Evolutionary conservation across 306 rosid species (phyloP).

Genomic region (Cyclanthera cordifolia): DNA sequence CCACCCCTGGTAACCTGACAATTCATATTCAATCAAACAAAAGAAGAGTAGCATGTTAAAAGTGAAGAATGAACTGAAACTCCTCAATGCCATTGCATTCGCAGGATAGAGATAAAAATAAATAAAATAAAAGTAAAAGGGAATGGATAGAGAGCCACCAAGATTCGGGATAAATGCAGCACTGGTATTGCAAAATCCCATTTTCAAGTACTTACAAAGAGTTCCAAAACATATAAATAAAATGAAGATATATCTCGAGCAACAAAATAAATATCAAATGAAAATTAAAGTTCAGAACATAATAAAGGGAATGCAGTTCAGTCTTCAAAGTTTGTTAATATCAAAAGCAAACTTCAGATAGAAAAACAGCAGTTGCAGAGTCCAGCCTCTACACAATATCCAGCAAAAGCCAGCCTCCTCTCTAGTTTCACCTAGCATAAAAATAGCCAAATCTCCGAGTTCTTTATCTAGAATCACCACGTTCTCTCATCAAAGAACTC

Average conservation of each 20-base stretch:
- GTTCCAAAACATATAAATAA: not conserved
- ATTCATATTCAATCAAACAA: too few relatives aligned
- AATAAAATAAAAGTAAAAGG: too few relatives aligned
- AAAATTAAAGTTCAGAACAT: not conserved
- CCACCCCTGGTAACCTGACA: too few relatives aligned
- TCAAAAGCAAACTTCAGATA: too few relatives aligned
- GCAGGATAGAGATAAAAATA: not conserved
- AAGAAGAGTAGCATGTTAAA: too few relatives aligned
- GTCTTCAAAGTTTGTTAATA: constrained; percentile 6
- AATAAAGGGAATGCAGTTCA: not conserved
- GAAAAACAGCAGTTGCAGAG: not conserved
- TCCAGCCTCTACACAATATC: constrained; percentile 1
- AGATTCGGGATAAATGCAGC: not conserved
- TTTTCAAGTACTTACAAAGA: too few relatives aligned
- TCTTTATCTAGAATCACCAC: not conserved
- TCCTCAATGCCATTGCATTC: not conserved
- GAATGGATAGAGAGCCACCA: not conserved
- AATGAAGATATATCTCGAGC: not conserved
- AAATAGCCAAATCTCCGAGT: not conserved
- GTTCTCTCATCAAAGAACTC: constrained; percentile 3
- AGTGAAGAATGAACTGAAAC: not conserved
- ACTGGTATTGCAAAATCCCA: too few relatives aligned
- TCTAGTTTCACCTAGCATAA: not conserved
- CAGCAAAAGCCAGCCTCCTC: not conserved
- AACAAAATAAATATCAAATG: not conserved